Evolutionary conservation across 441 rosid species (phyloP).

Genomic region (Aleurites moluccanus): DNA sequence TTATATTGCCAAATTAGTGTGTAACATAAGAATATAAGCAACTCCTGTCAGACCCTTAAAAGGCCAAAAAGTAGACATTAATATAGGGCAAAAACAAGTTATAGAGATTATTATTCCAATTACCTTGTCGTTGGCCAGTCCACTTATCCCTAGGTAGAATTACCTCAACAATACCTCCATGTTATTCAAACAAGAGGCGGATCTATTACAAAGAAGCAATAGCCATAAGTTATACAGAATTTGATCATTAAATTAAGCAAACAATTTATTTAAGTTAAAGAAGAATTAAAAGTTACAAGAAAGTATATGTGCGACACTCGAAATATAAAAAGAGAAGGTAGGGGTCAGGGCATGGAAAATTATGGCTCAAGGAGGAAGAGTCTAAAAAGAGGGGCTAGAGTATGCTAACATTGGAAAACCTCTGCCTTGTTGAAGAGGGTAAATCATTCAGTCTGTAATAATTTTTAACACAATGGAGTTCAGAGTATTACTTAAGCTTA

Average conservation of each 20-base stretch:
- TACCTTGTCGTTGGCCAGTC: slow-evolving; percentile 68
- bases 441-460: too few species aligned
- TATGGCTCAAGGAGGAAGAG: too few species aligned
- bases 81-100: neutral
- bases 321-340: too few species aligned
- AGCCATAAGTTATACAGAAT: slow-evolving; percentile 11
- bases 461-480: too few species aligned
- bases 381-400: too few species aligned
- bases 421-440: too few species aligned
- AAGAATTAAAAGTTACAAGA: neutral
- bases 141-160: slow-evolving; percentile 71
- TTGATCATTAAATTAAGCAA: slow-evolving; percentile 8
- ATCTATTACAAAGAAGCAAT: slow-evolving; percentile 43
- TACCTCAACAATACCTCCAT: slow-evolving; percentile 71
- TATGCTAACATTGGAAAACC: too few species aligned
- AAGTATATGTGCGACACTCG: neutral
- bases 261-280: neutral
- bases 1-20: neutral
- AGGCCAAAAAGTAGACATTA: neutral
- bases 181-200: slow-evolving; percentile 60
- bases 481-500: too few species aligned
- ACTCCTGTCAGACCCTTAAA: neutral
- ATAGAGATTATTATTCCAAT: slow-evolving; percentile 1
- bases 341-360: too few species aligned
- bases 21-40: neutral